Percentiles rank a stretch among this genome's conserved stretches.
Conservation (phyloP, 2,329 filamentous ascomycete genomes). For the Phialophora verrucosa region DNA sequence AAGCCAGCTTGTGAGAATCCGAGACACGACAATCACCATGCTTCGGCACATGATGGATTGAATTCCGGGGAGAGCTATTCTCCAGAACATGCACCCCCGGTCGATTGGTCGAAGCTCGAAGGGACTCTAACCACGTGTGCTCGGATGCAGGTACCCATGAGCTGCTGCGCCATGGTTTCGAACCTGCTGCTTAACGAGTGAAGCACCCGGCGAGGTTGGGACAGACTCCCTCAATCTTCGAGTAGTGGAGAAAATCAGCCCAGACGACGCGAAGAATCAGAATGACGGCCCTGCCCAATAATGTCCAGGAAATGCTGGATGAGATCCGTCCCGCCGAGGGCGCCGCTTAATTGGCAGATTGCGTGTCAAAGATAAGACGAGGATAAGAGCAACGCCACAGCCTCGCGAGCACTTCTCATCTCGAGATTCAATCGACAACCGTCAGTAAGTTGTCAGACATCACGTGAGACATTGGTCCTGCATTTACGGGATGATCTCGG, state of each 20-base stretch:
- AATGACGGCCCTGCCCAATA: constrained; percentile 2
- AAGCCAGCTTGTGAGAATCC: background rate
- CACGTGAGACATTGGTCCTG: background rate
- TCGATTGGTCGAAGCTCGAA: constrained; percentile 5
- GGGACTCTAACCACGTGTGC: constrained; percentile 21
- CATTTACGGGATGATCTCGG: constrained; percentile 39
- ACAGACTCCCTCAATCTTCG: background rate
- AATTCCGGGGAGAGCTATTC: background rate
- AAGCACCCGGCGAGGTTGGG: background rate
- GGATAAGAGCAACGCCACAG: constrained; percentile 26
- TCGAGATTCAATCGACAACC: constrained; percentile 13
- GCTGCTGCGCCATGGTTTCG: constrained; percentile 6
- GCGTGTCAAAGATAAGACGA: constrained; percentile 16
- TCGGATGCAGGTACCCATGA: constrained; percentile 28
- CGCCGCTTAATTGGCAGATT: constrained; percentile 21
- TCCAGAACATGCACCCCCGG: background rate
- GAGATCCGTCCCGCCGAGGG: constrained; percentile 18
- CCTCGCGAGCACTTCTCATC: constrained; percentile 18
- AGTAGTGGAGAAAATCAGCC: constrained; percentile 11
- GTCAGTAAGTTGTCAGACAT: background rate
- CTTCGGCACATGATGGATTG: background rate
- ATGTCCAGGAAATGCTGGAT: background rate
- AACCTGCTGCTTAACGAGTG: background rate
- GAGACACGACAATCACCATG: constrained; percentile 9
- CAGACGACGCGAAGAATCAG: background rate